These are phyloP conservation scores for Aspergillus udagawae DNA, from an alignment of 2,329 filamentous ascomycete species.

Conservation along the genomic window DNA sequence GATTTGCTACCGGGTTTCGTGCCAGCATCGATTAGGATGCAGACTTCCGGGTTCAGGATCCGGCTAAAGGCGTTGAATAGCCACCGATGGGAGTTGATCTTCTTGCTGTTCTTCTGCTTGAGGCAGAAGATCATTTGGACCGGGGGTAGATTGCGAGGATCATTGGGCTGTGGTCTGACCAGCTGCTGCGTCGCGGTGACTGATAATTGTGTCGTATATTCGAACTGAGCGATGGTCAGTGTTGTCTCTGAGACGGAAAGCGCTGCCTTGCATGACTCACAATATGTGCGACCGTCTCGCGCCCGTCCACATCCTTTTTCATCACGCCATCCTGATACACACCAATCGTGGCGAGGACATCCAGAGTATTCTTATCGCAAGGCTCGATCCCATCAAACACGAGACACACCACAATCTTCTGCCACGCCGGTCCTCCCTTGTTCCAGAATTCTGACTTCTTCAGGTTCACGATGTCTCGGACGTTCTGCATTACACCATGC, in stretches of 20 bases:
- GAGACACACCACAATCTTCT: slow-evolving; percentile 96
- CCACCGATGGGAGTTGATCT: slow-evolving; percentile 99
- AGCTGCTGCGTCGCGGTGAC: slow-evolving; percentile 97
- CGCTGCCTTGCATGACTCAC: slow-evolving; percentile 31
- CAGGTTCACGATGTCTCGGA: slow-evolving; percentile 95
- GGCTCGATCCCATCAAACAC: slow-evolving; percentile 98
- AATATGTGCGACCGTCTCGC: slow-evolving; percentile 93
- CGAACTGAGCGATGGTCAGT: slow-evolving; percentile 56
- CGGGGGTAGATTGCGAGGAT: slow-evolving; percentile 78
- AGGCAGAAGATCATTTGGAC: slow-evolving; percentile 99
- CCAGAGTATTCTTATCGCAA: slow-evolving; percentile 91
- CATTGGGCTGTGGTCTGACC: slow-evolving; percentile 83
- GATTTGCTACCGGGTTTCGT: slow-evolving; percentile 94
- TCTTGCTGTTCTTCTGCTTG: slow-evolving; percentile 99
- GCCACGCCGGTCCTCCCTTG: slow-evolving; percentile 97
- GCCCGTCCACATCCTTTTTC: slow-evolving; percentile 97
- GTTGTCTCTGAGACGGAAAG: neutral
- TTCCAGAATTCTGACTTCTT: slow-evolving; percentile 99
- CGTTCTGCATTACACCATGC: slow-evolving; percentile 98
- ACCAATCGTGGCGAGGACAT: slow-evolving; percentile 89
- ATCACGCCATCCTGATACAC: slow-evolving; percentile 97
- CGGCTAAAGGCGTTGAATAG: slow-evolving; percentile 97
- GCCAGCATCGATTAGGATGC: slow-evolving; percentile 92
- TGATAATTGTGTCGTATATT: slow-evolving; percentile 96
- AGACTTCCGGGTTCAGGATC: slow-evolving; percentile 94